A percentile compares a stretch with the other conserved stretches of the same genome.
Conservation (phyloP, 208 protist species). For the Entamoeba dispar region DNA sequence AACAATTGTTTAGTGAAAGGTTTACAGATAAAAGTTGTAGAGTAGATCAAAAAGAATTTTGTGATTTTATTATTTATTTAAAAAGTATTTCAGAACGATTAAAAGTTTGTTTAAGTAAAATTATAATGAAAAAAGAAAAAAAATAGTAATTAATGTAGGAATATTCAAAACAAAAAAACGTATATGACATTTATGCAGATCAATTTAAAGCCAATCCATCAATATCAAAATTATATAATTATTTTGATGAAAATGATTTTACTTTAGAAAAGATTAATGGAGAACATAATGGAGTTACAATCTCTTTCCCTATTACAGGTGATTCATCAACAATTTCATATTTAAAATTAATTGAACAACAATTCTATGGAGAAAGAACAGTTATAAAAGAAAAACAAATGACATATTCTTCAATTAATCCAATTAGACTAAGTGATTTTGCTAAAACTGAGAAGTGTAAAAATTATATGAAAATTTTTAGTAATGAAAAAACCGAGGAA, state of each 20-base stretch:
- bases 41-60: not conserved
- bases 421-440: not conserved
- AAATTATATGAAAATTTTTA: not conserved
- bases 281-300: too few species aligned
- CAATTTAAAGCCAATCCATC: not conserved
- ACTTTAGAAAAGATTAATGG: not conserved
- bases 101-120: too few species aligned
- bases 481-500: not conserved
- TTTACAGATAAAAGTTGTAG: not conserved
- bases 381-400: not conserved
- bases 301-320: too few species aligned
- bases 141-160: too few species aligned
- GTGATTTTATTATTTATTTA: not conserved
- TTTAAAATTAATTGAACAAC: not conserved
- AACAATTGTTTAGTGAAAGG: not conserved
- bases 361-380: not conserved
- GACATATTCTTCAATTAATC: not conserved
- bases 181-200: not conserved
- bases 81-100: not conserved
- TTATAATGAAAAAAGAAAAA: too few species aligned
- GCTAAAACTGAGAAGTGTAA: not conserved
- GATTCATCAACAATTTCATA: not conserved
- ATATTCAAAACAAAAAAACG: not conserved
- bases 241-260: not conserved
- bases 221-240: not conserved